These are phyloP conservation scores for Entomophthora muscae DNA, from an alignment of 371 early-diverging fungal species.

Conservation along the genomic window DNA sequence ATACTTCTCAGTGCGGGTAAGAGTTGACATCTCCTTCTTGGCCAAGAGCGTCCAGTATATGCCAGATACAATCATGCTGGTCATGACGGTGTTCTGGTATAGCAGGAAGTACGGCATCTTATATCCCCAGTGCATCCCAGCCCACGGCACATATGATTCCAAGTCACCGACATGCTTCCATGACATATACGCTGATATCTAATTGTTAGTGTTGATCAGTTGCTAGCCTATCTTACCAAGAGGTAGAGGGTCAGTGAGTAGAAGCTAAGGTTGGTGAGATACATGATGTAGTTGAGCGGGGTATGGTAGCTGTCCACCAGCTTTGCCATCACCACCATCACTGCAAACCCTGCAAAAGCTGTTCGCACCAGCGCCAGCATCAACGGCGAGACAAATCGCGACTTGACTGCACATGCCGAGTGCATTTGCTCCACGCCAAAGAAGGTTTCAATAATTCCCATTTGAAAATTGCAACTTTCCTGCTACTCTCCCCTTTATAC, in stretches of 20 bases:
- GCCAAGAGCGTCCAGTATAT: not conserved
- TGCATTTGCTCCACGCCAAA: too few relatives aligned
- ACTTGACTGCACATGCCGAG: too few relatives aligned
- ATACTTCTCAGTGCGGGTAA: not conserved
- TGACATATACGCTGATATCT: too few relatives aligned
- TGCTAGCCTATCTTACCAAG: not conserved
- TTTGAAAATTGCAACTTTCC: too few relatives aligned
- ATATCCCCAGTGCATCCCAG: not conserved
- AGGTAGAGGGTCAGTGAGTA: not conserved
- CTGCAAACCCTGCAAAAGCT: not conserved
- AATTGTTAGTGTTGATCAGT: too few relatives aligned
- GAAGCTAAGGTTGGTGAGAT: not conserved
- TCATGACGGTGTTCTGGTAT: not conserved
- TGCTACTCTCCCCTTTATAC: too few relatives aligned
- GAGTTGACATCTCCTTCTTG: not conserved
- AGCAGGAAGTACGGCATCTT: not conserved
- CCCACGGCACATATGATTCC: too few relatives aligned
- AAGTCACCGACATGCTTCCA: too few relatives aligned
- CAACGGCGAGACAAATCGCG: not conserved
- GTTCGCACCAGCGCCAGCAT: not conserved
- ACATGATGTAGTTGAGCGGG: not conserved
- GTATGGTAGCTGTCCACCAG: not conserved
- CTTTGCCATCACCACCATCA: not conserved
- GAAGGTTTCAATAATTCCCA: too few relatives aligned
- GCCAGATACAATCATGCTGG: not conserved